Conservation (phyloP, 306 rosid species). For the Astragalus glycyphyllos region DNA sequence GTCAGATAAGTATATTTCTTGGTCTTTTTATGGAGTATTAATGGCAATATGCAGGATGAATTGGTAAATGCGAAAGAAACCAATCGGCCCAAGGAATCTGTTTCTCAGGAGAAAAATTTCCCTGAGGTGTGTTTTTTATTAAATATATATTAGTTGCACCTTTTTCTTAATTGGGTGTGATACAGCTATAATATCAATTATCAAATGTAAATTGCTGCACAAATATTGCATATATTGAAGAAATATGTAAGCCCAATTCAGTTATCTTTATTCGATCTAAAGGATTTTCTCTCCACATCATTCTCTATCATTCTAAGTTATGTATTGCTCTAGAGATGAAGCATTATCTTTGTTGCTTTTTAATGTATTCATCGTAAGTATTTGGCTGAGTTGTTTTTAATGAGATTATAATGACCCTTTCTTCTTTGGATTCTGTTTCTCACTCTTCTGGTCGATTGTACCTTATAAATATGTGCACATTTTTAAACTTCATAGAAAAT, state of each 20-base stretch:
- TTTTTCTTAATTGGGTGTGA: background rate
- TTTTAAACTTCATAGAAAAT: slow-evolving; percentile 1
- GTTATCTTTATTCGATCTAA: background rate
- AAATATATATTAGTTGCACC: slow-evolving; percentile 9
- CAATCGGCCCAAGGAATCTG: slow-evolving; percentile 46
- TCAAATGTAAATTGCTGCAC: slow-evolving; percentile 24
- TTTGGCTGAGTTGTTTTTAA: slow-evolving; percentile 11
- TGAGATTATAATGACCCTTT: background rate
- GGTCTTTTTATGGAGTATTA: slow-evolving; percentile 37
- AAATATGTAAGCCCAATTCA: slow-evolving; percentile 15
- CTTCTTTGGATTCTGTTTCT: slow-evolving; percentile 15
- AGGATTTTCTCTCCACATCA: background rate
- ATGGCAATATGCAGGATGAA: slow-evolving; percentile 58
- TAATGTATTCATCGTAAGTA: slow-evolving; percentile 22
- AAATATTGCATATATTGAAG: slow-evolving; percentile 1
- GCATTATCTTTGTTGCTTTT: slow-evolving; percentile 12
- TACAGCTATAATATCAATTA: slow-evolving; percentile 11
- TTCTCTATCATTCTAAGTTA: slow-evolving; percentile 20
- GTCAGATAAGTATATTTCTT: slow-evolving; percentile 7
- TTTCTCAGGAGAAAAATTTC: slow-evolving; percentile 54
- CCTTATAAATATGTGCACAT: slow-evolving; percentile 18
- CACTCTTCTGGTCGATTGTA: slow-evolving; percentile 23
- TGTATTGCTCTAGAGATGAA: slow-evolving; percentile 15
- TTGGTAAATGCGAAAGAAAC: slow-evolving; percentile 48
- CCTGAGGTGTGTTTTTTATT: slow-evolving; percentile 69